A percentile compares a stretch with the other conserved stretches of the same genome.
phyloP scores from a whole-genome alignment of 2,329 filamentous ascomycete species.

The Xylariaceae sp. region DNA sequence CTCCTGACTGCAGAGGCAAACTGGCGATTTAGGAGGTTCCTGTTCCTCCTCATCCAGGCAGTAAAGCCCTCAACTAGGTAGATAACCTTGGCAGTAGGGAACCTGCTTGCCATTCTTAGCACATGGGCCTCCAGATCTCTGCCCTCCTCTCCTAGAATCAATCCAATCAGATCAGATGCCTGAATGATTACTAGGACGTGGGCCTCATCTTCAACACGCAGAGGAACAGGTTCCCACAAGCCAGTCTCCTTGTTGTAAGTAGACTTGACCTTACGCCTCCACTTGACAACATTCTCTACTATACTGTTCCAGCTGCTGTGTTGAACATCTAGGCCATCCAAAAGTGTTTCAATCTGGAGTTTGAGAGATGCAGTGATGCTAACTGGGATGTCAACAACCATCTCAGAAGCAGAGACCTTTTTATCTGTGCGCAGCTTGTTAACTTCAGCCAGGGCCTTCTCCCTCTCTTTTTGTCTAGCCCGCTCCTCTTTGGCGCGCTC shows the following conservation, averaged over 20 bases:
- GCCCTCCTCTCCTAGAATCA: constrained; percentile 45
- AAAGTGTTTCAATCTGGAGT: constrained; percentile 45
- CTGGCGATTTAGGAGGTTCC: constrained; percentile 59
- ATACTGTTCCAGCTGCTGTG: constrained; percentile 41
- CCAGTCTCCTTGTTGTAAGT: constrained; percentile 55
- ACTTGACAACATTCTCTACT: constrained; percentile 54
- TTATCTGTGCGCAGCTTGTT: constrained; percentile 71
- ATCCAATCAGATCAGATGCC: constrained; percentile 60
- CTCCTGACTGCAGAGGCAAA: constrained; percentile 61
- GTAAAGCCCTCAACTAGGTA: constrained; percentile 68
- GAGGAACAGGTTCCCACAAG: constrained; percentile 59
- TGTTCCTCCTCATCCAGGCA: constrained; percentile 63
- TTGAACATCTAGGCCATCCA: constrained; percentile 47
- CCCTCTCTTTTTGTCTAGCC: constrained; percentile 56
- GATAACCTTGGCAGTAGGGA: constrained; percentile 51
- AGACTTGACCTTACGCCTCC: constrained; percentile 63
- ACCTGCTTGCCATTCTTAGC: constrained; percentile 47
- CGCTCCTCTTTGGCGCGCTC: constrained; percentile 58
- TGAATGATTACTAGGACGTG: constrained; percentile 58
- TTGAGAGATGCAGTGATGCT: constrained; percentile 44
- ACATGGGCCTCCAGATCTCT: constrained; percentile 56
- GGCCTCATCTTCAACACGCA: constrained; percentile 49
- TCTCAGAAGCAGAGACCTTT: constrained; percentile 66
- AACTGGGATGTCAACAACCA: constrained; percentile 66
- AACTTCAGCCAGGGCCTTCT: constrained; percentile 62